A percentile compares a stretch with the other conserved stretches of the same genome.
These are phyloP conservation scores for Monosporascus sp. DNA, from an alignment of 2,329 filamentous ascomycete genomes.

Conservation along the genomic window DNA sequence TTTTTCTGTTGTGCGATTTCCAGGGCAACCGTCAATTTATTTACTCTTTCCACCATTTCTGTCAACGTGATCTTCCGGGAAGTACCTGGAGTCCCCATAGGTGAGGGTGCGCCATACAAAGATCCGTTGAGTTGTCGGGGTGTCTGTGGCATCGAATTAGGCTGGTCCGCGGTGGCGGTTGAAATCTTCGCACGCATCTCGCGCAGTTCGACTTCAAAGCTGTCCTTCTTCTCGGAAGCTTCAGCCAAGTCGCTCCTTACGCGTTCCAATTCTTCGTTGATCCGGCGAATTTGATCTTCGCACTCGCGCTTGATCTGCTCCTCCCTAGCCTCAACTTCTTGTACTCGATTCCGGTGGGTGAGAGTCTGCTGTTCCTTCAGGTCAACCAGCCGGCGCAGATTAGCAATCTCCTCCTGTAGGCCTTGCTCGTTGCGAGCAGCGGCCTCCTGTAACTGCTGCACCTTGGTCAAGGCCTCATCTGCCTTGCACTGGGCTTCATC, in stretches of 20 bases:
- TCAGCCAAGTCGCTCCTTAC: slow-evolving; percentile 42
- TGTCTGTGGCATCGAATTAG: slow-evolving; percentile 52
- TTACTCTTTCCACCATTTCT: slow-evolving; percentile 59
- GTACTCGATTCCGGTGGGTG: slow-evolving; percentile 64
- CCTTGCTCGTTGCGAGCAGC: slow-evolving; percentile 77
- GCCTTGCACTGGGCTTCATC: slow-evolving; percentile 81
- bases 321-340: slow-evolving; percentile 59
- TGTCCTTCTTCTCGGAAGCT: slow-evolving; percentile 42
- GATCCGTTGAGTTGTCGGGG: slow-evolving; percentile 53
- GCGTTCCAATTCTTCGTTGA: slow-evolving; percentile 53
- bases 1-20: slow-evolving; percentile 68
- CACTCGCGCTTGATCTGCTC: slow-evolving; percentile 63
- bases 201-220: slow-evolving; percentile 49
- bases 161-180: slow-evolving; percentile 30
- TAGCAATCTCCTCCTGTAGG: slow-evolving; percentile 81
- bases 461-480: slow-evolving; percentile 73
- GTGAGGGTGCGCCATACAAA: slow-evolving; percentile 49
- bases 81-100: slow-evolving; percentile 57
- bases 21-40: slow-evolving; percentile 65
- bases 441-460: slow-evolving; percentile 81
- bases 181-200: slow-evolving; percentile 45
- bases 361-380: slow-evolving; percentile 72
- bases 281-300: slow-evolving; percentile 51
- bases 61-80: slow-evolving; percentile 51
- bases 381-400: slow-evolving; percentile 73